Evolutionary conservation across 345 rosid genomes (phyloP).

Genomic region (Streptanthus diversifolius): DNA sequence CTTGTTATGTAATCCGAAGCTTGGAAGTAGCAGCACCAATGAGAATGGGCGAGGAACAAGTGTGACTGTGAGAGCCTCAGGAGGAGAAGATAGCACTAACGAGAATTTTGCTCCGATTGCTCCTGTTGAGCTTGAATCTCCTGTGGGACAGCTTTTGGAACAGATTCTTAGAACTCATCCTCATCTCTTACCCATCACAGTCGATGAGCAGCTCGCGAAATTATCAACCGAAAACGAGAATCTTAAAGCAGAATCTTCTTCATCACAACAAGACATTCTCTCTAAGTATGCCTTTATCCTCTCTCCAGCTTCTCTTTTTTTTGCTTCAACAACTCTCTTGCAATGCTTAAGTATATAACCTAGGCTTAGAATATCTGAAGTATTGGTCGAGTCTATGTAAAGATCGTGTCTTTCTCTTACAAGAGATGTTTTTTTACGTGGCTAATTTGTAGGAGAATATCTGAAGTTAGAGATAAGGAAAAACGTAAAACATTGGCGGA

Average conservation of each 20-base stretch:
- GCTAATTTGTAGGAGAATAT: constrained; percentile 61
- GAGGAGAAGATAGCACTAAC: constrained; percentile 35
- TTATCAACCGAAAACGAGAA: constrained; percentile 57
- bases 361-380: neutral
- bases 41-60: constrained; percentile 47
- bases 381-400: neutral
- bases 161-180: constrained; percentile 85
- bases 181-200: constrained; percentile 70
- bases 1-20: constrained; percentile 46
- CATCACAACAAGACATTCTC: constrained; percentile 54
- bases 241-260: constrained; percentile 37
- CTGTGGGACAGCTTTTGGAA: constrained; percentile 73
- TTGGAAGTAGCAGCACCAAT: constrained; percentile 38
- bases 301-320: neutral
- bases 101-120: constrained; percentile 52
- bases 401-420: neutral
- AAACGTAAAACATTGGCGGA: constrained; percentile 62
- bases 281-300: constrained; percentile 43
- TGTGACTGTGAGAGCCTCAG: constrained; percentile 56
- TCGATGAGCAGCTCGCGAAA: constrained; percentile 88
- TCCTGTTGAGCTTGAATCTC: constrained; percentile 76
- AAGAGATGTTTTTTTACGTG: neutral
- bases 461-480: constrained; percentile 80
- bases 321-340: neutral
- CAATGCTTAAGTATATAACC: neutral